Base-by-base conservation (phyloP, 441 rosid genomes). In the Breynia disticha region DNA sequence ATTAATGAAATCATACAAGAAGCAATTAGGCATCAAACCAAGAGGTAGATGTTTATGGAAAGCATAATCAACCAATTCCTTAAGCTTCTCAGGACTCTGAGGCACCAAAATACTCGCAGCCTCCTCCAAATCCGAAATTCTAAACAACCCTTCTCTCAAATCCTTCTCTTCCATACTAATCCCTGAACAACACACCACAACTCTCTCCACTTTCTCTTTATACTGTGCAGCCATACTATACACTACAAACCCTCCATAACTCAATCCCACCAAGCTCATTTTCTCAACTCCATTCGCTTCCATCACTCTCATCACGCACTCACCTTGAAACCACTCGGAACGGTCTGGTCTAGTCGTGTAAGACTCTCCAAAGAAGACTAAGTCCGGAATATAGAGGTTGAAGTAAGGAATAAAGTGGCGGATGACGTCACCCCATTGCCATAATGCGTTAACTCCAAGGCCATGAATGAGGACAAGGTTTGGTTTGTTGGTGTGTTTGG, bases 241-340 rank as follows among this genome's bases (percentile, higher is more conserved):
- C 22, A 79, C 93, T 0, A 84, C 86, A 57, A 89, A 82, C 7
- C 97, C 95, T 13, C 97, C 94, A 59, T 90, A 90, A 49, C 95
- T 86, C 16, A 90, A 63, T 39, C 97, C 90, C 16, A 78, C 80
- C 57, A 84, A 63, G 46, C 80, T 84, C 51, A 82, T 48, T 16
- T 61, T 70, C 64, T 42, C 46, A 19, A 84, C 87, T 4, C 79
- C 75, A 14, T 73, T 64, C 28, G 79, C 79, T 58, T 77, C 75
- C 79, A 89, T 69, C 19, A 78, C 59, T 39, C 74, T 67, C 81
- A 75, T 82, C 50, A 86, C 63, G 15, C 85, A 82, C 76, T 70
- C 75, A 19, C 89, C 95, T 63, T 87, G 95, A 44, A 83, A 89
- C 12, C 83, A 42, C 46, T 86, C 95, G 28, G 82, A 61, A 14